Evolutionary conservation across 2,329 filamentous ascomycete species (phyloP).

Genomic region (Aphanoascus verrucosus): DNA sequence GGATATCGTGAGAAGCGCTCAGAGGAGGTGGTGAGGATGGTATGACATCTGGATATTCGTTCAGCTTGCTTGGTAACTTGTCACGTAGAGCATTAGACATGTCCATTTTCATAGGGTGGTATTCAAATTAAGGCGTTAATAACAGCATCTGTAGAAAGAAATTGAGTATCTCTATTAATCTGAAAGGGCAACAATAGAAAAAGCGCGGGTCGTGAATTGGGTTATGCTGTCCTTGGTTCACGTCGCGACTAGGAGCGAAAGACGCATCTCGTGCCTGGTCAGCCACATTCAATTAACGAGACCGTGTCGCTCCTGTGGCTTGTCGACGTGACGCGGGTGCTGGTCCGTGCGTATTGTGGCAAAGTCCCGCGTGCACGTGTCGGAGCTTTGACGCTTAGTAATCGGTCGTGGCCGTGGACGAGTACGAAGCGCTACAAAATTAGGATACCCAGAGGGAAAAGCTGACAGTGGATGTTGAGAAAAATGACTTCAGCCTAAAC

Average conservation of each 20-base stretch:
- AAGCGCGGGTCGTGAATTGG: neutral
- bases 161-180: neutral
- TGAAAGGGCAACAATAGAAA: neutral
- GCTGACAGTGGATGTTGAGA: too few relatives aligned
- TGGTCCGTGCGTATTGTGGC: neutral
- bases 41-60: slow-evolving; percentile 11
- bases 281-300: slow-evolving; percentile 9
- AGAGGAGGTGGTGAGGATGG: slow-evolving; percentile 17
- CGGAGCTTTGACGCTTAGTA: too few relatives aligned
- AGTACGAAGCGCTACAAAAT: neutral
- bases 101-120: neutral
- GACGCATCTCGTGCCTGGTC: slow-evolving; percentile 3
- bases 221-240: neutral
- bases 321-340: slow-evolving; percentile 7
- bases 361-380: neutral
- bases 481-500: too few relatives aligned
- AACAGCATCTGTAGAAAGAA: slow-evolving; percentile 3
- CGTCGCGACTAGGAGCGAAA: neutral
- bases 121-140: neutral
- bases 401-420: neutral
- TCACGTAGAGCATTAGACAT: slow-evolving; percentile 10
- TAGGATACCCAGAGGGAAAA: neutral
- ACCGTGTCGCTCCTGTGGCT: slow-evolving; percentile 11
- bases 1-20: slow-evolving; percentile 19
- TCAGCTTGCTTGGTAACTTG: slow-evolving; percentile 8